A percentile compares a stretch with the other conserved stretches of the same genome.
Evolutionary conservation across 345 rosid species (phyloP).

Genomic region (Crucihimalaya himalaica): DNA sequence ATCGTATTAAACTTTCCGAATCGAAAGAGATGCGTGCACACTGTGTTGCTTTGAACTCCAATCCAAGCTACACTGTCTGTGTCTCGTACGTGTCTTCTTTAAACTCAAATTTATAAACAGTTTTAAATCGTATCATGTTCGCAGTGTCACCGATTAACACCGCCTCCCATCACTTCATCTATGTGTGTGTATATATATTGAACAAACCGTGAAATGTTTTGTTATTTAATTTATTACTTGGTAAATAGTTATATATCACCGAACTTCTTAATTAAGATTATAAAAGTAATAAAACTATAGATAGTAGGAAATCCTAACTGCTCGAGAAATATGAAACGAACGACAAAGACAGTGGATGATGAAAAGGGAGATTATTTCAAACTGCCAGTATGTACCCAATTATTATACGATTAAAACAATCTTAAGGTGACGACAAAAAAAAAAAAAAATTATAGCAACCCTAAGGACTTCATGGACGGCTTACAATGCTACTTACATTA

Average conservation of each 20-base stretch:
- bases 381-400: slow-evolving; percentile 34
- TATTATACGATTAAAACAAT: slow-evolving; percentile 8
- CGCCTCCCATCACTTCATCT: neutral
- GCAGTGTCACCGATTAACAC: neutral
- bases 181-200: neutral
- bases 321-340: slow-evolving; percentile 27
- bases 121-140: neutral
- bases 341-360: slow-evolving; percentile 27
- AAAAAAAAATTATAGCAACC: neutral
- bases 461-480: slow-evolving; percentile 31
- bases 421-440: slow-evolving; percentile 17
- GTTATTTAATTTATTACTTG: neutral
- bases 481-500: slow-evolving; percentile 11
- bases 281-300: neutral
- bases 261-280: neutral
- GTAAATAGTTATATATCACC: slow-evolving; percentile 3
- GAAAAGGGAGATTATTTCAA: slow-evolving; percentile 20
- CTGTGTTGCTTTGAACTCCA: slow-evolving; percentile 28
- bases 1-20: slow-evolving; percentile 3
- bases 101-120: neutral
- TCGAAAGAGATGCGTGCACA: slow-evolving; percentile 25
- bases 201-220: neutral
- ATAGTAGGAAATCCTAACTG: slow-evolving; percentile 30
- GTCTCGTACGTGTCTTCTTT: slow-evolving; percentile 12
- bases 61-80: slow-evolving; percentile 24